Percentiles rank a stretch among this genome's conserved stretches.
Evolutionary conservation across 352 stramenopile genomes (phyloP).

Genomic region (Globisporangium recalcitrans): DNA sequence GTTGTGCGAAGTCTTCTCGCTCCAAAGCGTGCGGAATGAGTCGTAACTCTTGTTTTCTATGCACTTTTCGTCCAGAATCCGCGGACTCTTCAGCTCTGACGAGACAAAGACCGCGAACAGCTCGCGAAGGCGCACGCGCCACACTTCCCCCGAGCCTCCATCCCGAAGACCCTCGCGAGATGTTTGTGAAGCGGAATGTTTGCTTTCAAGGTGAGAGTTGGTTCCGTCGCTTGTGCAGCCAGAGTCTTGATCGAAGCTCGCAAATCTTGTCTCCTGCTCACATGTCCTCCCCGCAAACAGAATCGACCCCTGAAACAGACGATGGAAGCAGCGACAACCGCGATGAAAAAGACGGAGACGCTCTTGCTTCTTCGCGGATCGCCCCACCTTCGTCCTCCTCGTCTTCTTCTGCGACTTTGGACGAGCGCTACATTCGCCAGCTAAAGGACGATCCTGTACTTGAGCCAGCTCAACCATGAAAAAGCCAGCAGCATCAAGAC

Average conservation of each 20-base stretch:
- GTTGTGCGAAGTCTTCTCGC: not conserved
- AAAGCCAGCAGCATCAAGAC: not conserved
- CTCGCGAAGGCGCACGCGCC: slow-evolving; percentile 34
- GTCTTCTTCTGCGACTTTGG: not conserved
- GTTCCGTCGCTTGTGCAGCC: not conserved
- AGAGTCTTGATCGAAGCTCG: not conserved
- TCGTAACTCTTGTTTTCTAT: not conserved
- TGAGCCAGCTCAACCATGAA: slow-evolving; percentile 24
- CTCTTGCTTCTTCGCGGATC: not conserved
- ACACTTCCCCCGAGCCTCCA: slow-evolving; percentile 2
- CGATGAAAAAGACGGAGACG: not conserved
- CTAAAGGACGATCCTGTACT: slow-evolving; percentile 47
- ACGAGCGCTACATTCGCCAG: slow-evolving; percentile 49
- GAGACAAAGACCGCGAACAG: slow-evolving; percentile 49
- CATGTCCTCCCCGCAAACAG: not conserved
- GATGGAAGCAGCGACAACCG: not conserved
- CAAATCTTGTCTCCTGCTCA: not conserved
- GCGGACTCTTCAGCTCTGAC: not conserved
- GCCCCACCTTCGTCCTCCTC: not conserved
- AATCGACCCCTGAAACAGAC: slow-evolving; percentile 12
- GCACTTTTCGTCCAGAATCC: not conserved
- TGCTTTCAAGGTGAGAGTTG: slow-evolving; percentile 17
- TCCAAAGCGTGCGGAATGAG: not conserved
- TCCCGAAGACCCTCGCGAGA: not conserved
- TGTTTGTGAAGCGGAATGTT: slow-evolving; percentile 12